Base-by-base conservation (phyloP, 305 asterid genomes). In the Fraxinus nigra region DNA sequence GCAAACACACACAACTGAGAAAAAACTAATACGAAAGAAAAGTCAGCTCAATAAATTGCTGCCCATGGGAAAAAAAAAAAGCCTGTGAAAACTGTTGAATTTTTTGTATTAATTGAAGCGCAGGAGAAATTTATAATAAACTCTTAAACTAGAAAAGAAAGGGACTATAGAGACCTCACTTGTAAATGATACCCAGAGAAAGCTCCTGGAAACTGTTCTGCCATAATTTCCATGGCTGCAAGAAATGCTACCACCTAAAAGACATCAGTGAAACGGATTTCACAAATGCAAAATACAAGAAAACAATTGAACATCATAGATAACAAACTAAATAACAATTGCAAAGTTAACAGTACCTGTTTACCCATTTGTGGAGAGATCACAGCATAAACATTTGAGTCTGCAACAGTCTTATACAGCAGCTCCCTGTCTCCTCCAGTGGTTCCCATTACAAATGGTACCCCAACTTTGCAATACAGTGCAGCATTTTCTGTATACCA, bases 321-420 rank as follows among this genome's bases (percentile, higher is more conserved):
- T 28, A 70, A 79, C 28, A 26, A 65, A 76, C 34, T 63, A 33
- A 77, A 72, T 24, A 35, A 79, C 18, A 24, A 72, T n/a, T 67
- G 38, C 46, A 20, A 40, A 51, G 24, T 80, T 56, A 56, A 48
- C 28, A 59, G 80, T 87, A 96, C 99, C 99, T 94, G 99, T 86
- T 96, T 96, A 80, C 99, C 98, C 98, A 94, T 96, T 89, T 96
- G 99, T 24, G 99, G 98, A 54, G 99, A 96, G 87, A 96, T 96
- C 85, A 96, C 98, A 81, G 98, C 98, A 87, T 91, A 93, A 65
- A 84, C 85, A 69, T 89, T 91, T 7, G 99, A 90, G 80, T 91
- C 95, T 59, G 81, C 83, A 16, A 93, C 97, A 33, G 98, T 91
- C 89, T 94, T 94, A 82, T 86, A 88, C 79, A 96, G 88, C 80